Conservation (phyloP, 1,139 yeast species). For the Lodderomyces jiufengensis region DNA sequence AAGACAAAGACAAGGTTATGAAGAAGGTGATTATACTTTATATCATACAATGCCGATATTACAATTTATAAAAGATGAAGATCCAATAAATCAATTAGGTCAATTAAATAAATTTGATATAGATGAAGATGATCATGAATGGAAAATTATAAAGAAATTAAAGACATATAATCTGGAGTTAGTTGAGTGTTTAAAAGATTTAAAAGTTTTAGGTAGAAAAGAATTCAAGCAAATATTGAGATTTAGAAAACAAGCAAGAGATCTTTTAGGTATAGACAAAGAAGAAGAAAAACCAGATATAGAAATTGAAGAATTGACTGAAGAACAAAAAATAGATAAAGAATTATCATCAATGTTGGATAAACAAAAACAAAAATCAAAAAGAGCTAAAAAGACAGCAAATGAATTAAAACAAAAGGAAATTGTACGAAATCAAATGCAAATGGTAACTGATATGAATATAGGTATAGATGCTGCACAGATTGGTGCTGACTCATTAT, state of each 20-base stretch:
- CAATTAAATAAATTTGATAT: constrained; percentile 53
- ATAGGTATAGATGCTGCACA: constrained; percentile 93
- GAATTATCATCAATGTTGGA: constrained; percentile 75
- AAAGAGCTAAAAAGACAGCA: constrained; percentile 75
- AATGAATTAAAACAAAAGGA: constrained; percentile 88
- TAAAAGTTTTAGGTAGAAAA: constrained; percentile 88
- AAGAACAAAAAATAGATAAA: constrained; percentile 84
- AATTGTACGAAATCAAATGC: constrained; percentile 89
- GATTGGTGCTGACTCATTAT: constrained; percentile 73
- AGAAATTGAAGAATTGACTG: constrained; percentile 71
- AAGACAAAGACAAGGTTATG: constrained; percentile 90
- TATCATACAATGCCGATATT: constrained; percentile 71
- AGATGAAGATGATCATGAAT: constrained; percentile 61
- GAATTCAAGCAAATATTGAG: constrained; percentile 81
- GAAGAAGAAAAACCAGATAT: constrained; percentile 45
- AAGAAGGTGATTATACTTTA: constrained; percentile 82
- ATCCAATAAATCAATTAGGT: constrained; percentile 83
- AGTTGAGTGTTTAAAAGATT: constrained; percentile 79
- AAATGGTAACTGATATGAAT: constrained; percentile 89
- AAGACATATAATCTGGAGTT: constrained; percentile 77
- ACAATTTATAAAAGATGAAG: constrained; percentile 76
- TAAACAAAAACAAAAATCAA: constrained; percentile 62
- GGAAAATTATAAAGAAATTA: constrained; percentile 67
- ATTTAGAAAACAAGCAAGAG: constrained; percentile 89
- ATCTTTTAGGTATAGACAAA: constrained; percentile 64